Conservation (phyloP, 1,284 basidiomycete species). For the Heliocybe sulcata region DNA sequence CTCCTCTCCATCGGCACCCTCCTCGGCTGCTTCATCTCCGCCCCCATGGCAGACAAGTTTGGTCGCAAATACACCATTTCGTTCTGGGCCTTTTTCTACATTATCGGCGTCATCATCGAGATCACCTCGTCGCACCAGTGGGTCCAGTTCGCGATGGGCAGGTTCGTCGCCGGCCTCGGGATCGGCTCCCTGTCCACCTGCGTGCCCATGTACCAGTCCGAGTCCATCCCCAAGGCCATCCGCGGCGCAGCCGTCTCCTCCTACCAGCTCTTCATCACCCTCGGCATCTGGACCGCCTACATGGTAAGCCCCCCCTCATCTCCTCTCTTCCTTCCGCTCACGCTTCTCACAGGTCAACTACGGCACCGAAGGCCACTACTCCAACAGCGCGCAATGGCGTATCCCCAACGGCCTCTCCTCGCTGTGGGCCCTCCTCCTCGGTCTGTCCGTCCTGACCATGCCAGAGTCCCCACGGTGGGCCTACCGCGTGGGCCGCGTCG, state of each 20-base stretch:
- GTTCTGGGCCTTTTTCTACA: slow-evolving; percentile 57
- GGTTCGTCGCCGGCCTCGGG: slow-evolving; percentile 60
- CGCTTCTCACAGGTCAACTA: slow-evolving; percentile 60
- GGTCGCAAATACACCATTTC: slow-evolving; percentile 71
- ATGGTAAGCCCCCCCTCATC: slow-evolving; percentile 46
- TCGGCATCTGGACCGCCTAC: slow-evolving; percentile 72
- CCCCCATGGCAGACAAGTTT: slow-evolving; percentile 45
- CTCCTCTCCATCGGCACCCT: too few species aligned
- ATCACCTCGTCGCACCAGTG: slow-evolving; percentile 40
- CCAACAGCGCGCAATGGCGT: background rate
- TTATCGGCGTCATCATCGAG: slow-evolving; percentile 65
- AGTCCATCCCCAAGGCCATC: slow-evolving; percentile 70
- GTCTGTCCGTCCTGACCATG: background rate
- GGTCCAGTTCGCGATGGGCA: slow-evolving; percentile 64
- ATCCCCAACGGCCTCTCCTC: background rate
- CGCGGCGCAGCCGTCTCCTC: slow-evolving; percentile 61
- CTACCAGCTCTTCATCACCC: slow-evolving; percentile 72
- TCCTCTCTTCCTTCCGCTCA: slow-evolving; percentile 35
- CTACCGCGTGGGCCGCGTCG: slow-evolving; percentile 35
- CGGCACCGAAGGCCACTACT: slow-evolving; percentile 24
- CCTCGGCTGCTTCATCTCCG: background rate
- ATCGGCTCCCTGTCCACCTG: slow-evolving; percentile 70
- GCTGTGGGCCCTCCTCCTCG: background rate
- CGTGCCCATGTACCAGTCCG: slow-evolving; percentile 76
- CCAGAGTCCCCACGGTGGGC: slow-evolving; percentile 41